Percentiles rank a stretch among this genome's conserved stretches.
Conservation (phyloP, 208 protist species). For the Trypanosomatidae sp. region DNA sequence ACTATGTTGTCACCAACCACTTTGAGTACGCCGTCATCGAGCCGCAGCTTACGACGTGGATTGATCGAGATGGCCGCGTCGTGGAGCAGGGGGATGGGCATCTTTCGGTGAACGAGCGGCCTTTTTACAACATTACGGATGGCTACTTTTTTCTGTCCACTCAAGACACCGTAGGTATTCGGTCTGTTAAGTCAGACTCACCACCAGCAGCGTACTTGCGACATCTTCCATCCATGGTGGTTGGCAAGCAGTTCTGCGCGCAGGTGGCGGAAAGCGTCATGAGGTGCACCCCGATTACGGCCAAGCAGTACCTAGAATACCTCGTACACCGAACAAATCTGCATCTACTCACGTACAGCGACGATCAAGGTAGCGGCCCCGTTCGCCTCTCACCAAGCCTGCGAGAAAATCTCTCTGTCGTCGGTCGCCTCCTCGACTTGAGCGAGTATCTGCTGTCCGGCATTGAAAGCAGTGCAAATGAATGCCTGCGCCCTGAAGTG, state of each 20-base stretch:
- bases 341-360: slow-evolving; percentile 20
- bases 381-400: slow-evolving; percentile 20
- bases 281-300: slow-evolving; percentile 7
- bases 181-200: slow-evolving; percentile 22
- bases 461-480: slow-evolving; percentile 10
- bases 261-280: slow-evolving; percentile 19
- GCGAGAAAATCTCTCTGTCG: slow-evolving; percentile 24
- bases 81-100: slow-evolving; percentile 58
- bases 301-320: slow-evolving; percentile 27
- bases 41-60: slow-evolving; percentile 70
- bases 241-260: slow-evolving; percentile 29
- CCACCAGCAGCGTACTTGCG: slow-evolving; percentile 31
- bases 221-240: slow-evolving; percentile 25
- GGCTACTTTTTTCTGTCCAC: slow-evolving; percentile 54
- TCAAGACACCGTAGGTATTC: slow-evolving; percentile 34
- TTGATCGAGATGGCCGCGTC: slow-evolving; percentile 57
- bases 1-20: slow-evolving; percentile 69
- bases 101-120: slow-evolving; percentile 28
- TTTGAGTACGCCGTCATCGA: slow-evolving; percentile 80
- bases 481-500: slow-evolving; percentile 33
- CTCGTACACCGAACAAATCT: slow-evolving; percentile 27
- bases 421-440: slow-evolving; percentile 32
- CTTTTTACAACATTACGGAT: slow-evolving; percentile 40
- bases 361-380: slow-evolving; percentile 9
- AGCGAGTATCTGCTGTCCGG: slow-evolving; percentile 24